Conservation (phyloP, 2,329 filamentous ascomycete genomes). For the Bipolaris zeicola region DNA sequence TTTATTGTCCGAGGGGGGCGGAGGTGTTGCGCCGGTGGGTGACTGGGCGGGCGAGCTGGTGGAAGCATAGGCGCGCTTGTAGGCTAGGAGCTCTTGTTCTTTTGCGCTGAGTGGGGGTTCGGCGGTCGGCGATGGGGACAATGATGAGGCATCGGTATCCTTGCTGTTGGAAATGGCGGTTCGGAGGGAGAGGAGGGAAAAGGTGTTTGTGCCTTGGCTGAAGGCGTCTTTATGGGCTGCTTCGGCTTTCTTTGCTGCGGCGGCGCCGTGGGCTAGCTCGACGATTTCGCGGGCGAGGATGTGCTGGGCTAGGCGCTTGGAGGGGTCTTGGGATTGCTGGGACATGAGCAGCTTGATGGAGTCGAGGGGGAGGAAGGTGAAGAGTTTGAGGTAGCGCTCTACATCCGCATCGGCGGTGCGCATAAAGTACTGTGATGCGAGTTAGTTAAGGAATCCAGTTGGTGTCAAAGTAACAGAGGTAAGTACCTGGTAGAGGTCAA, state of each 20-base stretch:
- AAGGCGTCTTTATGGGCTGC: conserved; percentile 59
- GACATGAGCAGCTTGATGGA: conserved; percentile 72
- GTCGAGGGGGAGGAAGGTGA: conserved; percentile 81
- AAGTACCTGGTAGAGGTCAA: conserved; percentile 78
- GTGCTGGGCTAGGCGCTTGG: conserved; percentile 80
- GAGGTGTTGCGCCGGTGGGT: conserved; percentile 13
- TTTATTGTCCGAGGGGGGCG: conserved; percentile 45
- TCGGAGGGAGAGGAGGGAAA: conserved; percentile 35
- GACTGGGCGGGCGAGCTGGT: conserved; percentile 23
- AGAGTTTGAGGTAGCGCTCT: conserved; percentile 80
- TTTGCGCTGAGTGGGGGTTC: conserved; percentile 11
- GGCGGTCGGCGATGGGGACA: neutral
- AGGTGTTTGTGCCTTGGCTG: conserved; percentile 37
- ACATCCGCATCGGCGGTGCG: conserved; percentile 81
- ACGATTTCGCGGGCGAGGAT: conserved; percentile 81
- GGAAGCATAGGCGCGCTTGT: conserved; percentile 35
- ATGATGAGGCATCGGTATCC: neutral
- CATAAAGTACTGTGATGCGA: conserved; percentile 72
- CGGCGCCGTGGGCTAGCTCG: conserved; percentile 74
- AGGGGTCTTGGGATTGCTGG: conserved; percentile 69
- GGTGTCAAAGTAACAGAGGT: neutral
- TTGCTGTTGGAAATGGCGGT: conserved; percentile 20
- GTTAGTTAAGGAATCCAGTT: neutral
- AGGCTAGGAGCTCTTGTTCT: conserved; percentile 23
- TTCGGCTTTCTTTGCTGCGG: conserved; percentile 68